Evolutionary conservation across 2,329 filamentous ascomycete species (phyloP), one percentile per base, ranked within the genome.

Genomic region (Microcera coccophila): DNA sequence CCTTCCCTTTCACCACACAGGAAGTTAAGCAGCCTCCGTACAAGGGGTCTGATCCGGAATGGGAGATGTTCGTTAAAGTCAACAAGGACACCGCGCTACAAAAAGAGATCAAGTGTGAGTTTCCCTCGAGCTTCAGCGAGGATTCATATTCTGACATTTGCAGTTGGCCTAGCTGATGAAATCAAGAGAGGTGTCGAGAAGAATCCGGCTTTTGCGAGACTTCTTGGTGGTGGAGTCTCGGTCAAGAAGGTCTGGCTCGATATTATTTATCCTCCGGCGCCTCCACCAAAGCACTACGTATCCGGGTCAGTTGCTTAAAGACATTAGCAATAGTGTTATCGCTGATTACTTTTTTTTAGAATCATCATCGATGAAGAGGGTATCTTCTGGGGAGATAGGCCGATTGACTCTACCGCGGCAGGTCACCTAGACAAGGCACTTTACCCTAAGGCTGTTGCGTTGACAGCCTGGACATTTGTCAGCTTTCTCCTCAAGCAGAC

Each of bases 1-100:
- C 82, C 0, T 75, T 85, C 39, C 79, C 80, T 3, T 79, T 79
- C 33, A 80, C 77, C 3, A 77, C 71, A 1, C 71, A 70, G 38
- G 52, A 68, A 44, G 62, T 79, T 15, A 64, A 69, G 14, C 69
- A 73, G 21, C 58, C 63, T 21, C 75, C 74, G 3, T 84, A 82
- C 57, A 69, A 68, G 46, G 72, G 72, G 39, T 68, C 66, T 19
- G 80, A 84, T 51, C 81, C 81, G 3, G 83, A 86, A 60, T 85
- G 79, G 79, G 66, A 71, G 48, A 68, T 71, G 37, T 86, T 82
- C 49, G 57, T 81, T 14, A 74, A 73, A 42, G 66, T 85, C n/a
- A 78, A 73, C 47, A 73, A 72, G 48, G 73, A 85, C 47, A 61
- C 57, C 12, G 61, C 73, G 33, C 64, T 74, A 9, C 64, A 76